These are phyloP conservation scores for Boletus huronensis DNA, from an alignment of 768 basidiomycete species.

Conservation along the genomic window DNA sequence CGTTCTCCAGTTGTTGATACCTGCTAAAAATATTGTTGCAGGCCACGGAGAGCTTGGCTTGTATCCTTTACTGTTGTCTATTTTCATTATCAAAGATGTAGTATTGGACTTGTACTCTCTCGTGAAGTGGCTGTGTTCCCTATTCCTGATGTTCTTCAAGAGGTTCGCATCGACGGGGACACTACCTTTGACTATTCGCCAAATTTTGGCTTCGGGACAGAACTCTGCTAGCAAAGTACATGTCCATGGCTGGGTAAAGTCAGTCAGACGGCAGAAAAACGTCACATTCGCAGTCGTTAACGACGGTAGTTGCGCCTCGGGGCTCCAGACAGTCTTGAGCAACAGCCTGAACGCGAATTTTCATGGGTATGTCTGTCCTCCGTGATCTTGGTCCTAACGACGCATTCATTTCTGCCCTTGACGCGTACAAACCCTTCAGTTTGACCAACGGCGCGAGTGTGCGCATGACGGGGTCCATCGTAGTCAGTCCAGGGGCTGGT, in stretches of 20 bases:
- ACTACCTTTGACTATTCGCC: constrained; percentile 34
- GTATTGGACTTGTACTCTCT: not conserved
- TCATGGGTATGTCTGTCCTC: constrained; percentile 13
- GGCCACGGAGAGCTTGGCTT: constrained; percentile 17
- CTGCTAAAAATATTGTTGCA: constrained; percentile 24
- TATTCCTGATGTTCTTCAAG: constrained; percentile 23
- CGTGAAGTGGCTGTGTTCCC: constrained; percentile 25
- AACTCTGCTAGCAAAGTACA: constrained; percentile 22
- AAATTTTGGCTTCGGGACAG: constrained; percentile 31
- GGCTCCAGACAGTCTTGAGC: constrained; percentile 75
- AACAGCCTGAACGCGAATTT: constrained; percentile 17
- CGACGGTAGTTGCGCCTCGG: constrained; percentile 72
- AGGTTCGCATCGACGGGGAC: constrained; percentile 26
- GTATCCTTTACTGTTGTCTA: constrained; percentile 16
- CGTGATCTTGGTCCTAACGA: not conserved
- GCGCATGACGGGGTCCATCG: constrained; percentile 44
- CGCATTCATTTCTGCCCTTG: not conserved
- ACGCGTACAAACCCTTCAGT: constrained; percentile 25
- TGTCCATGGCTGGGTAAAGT: constrained; percentile 84
- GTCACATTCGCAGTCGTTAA: constrained; percentile 80
- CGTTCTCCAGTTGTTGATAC: constrained; percentile 20
- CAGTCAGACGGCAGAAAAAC: constrained; percentile 81
- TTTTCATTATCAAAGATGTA: not conserved
- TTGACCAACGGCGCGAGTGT: constrained; percentile 57
- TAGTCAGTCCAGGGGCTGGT: constrained; percentile 44